Base-by-base conservation (phyloP, 352 stramenopile genomes). In the Pilasporangium apinafurcum region DNA sequence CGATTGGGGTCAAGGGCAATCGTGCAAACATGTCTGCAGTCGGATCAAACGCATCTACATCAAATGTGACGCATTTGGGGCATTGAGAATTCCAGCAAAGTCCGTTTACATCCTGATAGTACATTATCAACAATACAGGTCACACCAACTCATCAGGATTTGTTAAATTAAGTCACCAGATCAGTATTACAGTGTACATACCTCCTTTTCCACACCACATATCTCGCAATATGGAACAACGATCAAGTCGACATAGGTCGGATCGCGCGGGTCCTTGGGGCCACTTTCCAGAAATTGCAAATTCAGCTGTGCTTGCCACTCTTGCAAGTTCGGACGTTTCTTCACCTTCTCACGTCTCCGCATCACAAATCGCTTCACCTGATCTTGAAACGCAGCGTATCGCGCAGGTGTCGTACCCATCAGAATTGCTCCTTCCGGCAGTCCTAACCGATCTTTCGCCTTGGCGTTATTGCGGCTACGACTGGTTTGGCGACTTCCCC, bases 351-450 rank as follows among this genome's bases (percentile, higher is more conserved):
- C 83, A 13, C 79, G 74, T 12, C 76, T 75, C 33, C 83, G 75
- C 71, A 87, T 83, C 34, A 84, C 68, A 17, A 92, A 90, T 16
- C 76, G 70, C 56, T 91, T 90, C 2, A 94, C 80, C 45, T 89
- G 63, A 50, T 94, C 83, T 44, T 94, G 83, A 38, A 94, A 94
- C 4, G 62, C 58, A 17, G 81, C 62, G 47, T 94, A 94, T 4
- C 80, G 65, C n/a, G 76, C 68, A 12, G 83, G 65, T 14, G 79
- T 90, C 8, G 77, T 91, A 4, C 83, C 83, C 83, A 92, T 91
- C 7, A 94, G 56, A 21, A 79, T 72, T 8, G 74, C 78, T 16
- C 84, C 83, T 28, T 92, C 77, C 8, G 55, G 68, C 12, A 94
- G 55, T 8, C 64, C 72, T 25, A 94, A 59, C 20, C 77, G 78